phyloP scores from a whole-genome alignment of 768 basidiomycete species.

The Rhodotorula babjevae region DNA sequence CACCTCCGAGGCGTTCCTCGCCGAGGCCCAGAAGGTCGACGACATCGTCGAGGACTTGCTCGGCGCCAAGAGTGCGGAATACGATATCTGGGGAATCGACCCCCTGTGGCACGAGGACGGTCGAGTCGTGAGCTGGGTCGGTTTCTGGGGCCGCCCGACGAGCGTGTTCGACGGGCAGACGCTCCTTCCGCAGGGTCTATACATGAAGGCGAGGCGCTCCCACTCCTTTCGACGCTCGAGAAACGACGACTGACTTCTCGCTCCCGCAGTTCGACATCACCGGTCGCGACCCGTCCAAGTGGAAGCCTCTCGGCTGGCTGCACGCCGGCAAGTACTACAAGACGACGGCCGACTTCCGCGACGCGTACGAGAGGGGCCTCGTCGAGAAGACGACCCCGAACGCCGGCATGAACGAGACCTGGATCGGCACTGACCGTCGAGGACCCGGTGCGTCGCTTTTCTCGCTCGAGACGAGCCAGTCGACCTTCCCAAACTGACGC shows the following conservation, averaged over 20 bases:
- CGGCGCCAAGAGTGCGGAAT: neutral
- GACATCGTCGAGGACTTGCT: slow-evolving; percentile 44
- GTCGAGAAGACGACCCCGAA: slow-evolving; percentile 41
- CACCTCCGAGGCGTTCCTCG: slow-evolving; percentile 14
- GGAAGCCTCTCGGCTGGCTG: slow-evolving; percentile 40
- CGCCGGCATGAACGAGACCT: slow-evolving; percentile 17
- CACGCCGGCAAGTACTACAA: slow-evolving; percentile 42
- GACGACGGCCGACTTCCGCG: slow-evolving; percentile 42
- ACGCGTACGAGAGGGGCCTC: slow-evolving; percentile 36
- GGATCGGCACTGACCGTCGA: slow-evolving; percentile 40
- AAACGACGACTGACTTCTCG: neutral
- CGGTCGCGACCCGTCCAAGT: slow-evolving; percentile 42
- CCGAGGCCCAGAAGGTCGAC: slow-evolving; percentile 32
- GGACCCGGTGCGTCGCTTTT: slow-evolving; percentile 14
- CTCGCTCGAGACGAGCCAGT: neutral
- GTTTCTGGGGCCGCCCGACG: slow-evolving; percentile 32
- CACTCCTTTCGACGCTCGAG: neutral
- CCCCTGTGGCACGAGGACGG: slow-evolving; percentile 44
- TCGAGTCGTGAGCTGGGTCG: slow-evolving; percentile 41
- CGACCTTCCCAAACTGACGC: neutral
- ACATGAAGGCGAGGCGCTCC: slow-evolving; percentile 36
- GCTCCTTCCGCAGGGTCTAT: slow-evolving; percentile 41
- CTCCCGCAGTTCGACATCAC: slow-evolving; percentile 24
- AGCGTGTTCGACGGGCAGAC: slow-evolving; percentile 42
- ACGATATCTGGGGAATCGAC: slow-evolving; percentile 36